phyloP scores from a whole-genome alignment of 495 filamentous ascomycete species.

The Penicillium robsamsonii region DNA sequence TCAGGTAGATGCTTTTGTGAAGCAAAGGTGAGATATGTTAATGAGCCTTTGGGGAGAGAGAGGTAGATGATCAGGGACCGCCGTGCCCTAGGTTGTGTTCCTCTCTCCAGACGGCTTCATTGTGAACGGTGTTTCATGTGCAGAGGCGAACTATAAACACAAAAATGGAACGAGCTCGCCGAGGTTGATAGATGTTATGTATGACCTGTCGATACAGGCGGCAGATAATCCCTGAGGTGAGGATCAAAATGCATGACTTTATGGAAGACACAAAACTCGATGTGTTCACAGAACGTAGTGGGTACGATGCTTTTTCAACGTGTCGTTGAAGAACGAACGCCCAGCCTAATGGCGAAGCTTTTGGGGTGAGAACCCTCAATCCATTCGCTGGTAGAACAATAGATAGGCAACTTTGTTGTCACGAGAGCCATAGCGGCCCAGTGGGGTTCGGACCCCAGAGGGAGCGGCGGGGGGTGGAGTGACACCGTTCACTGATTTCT shows the following conservation, averaged over 20 bases:
- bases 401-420: conserved; percentile 98
- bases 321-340: conserved; percentile 1
- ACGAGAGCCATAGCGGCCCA: conserved; percentile 67
- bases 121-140: conserved; percentile 5
- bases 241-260: conserved; percentile 11
- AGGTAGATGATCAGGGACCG: conserved; percentile 3
- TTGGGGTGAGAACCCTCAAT: conserved; percentile 18
- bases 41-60: not conserved
- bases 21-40: conserved; percentile 8
- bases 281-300: conserved; percentile 10
- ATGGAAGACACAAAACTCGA: conserved; percentile 4
- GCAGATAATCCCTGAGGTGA: conserved; percentile 3
- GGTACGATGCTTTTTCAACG: conserved; percentile 17
- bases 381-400: conserved; percentile 85
- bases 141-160: conserved; percentile 1
- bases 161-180: conserved; percentile 8
- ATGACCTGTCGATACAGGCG: conserved; percentile 18
- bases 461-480: conserved; percentile 45
- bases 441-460: conserved; percentile 59
- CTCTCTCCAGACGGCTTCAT: not conserved
- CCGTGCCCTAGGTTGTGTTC: conserved; percentile 4
- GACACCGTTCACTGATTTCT: conserved; percentile 69
- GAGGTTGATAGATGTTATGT: conserved; percentile 16
- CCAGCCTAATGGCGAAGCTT: conserved; percentile 5
- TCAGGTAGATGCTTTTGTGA: not conserved